Conservation (phyloP, 2,329 filamentous ascomycete species). For the Chrysosporium queenslandicum region DNA sequence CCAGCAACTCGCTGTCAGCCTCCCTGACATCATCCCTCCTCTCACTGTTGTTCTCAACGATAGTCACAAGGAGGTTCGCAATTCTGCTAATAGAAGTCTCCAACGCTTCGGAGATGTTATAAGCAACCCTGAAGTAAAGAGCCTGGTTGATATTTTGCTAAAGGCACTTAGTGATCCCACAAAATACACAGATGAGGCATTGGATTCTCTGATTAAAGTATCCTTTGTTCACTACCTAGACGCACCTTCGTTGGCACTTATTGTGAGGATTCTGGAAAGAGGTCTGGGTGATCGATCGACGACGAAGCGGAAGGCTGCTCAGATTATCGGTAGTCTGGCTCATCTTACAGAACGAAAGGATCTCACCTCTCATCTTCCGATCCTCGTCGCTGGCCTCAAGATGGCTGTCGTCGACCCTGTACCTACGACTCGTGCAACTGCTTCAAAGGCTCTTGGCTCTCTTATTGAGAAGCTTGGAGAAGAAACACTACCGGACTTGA, state of each 20-base stretch:
- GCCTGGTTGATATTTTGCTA: conserved; percentile 77
- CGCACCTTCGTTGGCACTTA: conserved; percentile 84
- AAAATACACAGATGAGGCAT: conserved; percentile 88
- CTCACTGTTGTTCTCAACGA: conserved; percentile 90
- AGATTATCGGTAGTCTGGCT: conserved; percentile 94
- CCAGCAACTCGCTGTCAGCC: conserved; percentile 78
- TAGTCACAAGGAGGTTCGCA: conserved; percentile 92
- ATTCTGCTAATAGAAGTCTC: conserved; percentile 85
- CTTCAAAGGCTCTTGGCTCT: conserved; percentile 88
- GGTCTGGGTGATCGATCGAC: conserved; percentile 82
- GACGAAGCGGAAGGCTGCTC: conserved; percentile 90
- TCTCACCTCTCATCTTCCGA: conserved; percentile 77
- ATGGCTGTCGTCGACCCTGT: conserved; percentile 88
- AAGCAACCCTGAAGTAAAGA: conserved; percentile 93
- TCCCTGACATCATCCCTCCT: conserved; percentile 94
- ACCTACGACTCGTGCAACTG: conserved; percentile 88
- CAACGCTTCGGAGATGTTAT: conserved; percentile 98
- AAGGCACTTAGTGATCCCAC: conserved; percentile 96
- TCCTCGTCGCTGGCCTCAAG: conserved; percentile 82
- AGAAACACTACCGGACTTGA: conserved; percentile 90
- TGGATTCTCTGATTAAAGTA: conserved; percentile 94
- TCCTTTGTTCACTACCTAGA: conserved; percentile 98
- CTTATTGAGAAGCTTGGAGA: conserved; percentile 97
- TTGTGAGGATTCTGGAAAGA: conserved; percentile 90
- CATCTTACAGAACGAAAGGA: conserved; percentile 96